Evolutionary conservation across 2,329 filamentous ascomycete species (phyloP), one percentile per base, ranked within the genome.

Genomic region (Beauveria asiatica): DNA sequence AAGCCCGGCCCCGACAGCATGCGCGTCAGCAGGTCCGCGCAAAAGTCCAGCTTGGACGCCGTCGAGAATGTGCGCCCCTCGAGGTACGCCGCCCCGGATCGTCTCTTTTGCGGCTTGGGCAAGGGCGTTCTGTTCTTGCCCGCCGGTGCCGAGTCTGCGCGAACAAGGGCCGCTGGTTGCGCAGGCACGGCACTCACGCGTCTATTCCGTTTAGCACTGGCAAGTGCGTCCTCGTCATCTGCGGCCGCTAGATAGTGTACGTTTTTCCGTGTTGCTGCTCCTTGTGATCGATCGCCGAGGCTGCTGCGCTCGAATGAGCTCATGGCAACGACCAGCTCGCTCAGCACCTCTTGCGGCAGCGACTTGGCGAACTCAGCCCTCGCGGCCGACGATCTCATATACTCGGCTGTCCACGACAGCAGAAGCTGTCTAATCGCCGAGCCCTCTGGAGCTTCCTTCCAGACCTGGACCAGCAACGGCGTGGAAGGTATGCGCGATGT

Each of bases 1-100:
- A 84, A 86, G 7, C 84, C 82, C 62, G 84, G 83, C 0, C 83
- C 83, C 1, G 80, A 83, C 0, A 86, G 73, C 84, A 87, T 87
- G 33, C 83, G 76, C 1, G 74, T 75, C 52, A 86, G 68, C 1
- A 86, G 73, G 63, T 85, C 82, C 3, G 78, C 72, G 64, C 84
- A 86, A 66, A 84, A 86, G 10, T 77, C 76, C 19, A 86, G 70
- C 67, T 84, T 85, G 64, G 74, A 73, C 4, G 69, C 62, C 8
- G 72, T 73, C 10, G 72, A 71, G 33, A 74, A 74, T 1, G 67
- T 64, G 19, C 69, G 67, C 19, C 66, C 64, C 16, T 74, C 73
- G 9, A 71, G 46, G 25, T 68, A 66, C 1, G 68, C 72, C 71
- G 68, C 72, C 72, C 72, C 72, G 3, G 70, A 67, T 21, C 73